Percentiles rank a stretch among this genome's conserved stretches.
Evolutionary conservation across 768 basidiomycete genomes (phyloP).

Genomic region (Mycena galopus): DNA sequence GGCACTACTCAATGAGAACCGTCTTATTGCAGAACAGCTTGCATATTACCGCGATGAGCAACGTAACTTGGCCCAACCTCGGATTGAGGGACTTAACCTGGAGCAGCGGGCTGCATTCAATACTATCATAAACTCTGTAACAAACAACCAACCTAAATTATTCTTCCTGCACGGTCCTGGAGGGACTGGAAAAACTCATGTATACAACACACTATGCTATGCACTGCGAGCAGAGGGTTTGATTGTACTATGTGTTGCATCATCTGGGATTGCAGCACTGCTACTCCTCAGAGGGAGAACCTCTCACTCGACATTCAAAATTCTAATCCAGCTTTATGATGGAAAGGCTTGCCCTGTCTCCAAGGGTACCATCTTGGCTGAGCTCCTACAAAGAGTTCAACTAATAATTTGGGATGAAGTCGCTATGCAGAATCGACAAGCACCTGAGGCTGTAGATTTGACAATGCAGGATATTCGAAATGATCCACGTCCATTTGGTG

Average conservation of each 20-base stretch:
- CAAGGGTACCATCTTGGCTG: conserved; percentile 40
- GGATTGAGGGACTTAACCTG: conserved; percentile 41
- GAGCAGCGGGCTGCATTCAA: conserved; percentile 50
- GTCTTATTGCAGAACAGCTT: conserved; percentile 3
- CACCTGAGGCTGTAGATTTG: conserved; percentile 50
- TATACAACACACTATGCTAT: conserved; percentile 44
- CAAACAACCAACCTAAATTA: conserved; percentile 24
- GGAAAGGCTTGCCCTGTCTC: conserved; percentile 43
- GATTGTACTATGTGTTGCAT: conserved; percentile 63
- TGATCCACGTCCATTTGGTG: neutral
- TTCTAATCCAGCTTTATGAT: conserved; percentile 48
- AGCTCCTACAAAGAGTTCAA: conserved; percentile 42
- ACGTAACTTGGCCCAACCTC: conserved; percentile 5
- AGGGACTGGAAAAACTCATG: conserved; percentile 15
- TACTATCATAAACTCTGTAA: conserved; percentile 44
- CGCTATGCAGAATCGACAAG: conserved; percentile 48
- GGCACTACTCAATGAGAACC: conserved; percentile 31
- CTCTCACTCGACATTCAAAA: conserved; percentile 63
- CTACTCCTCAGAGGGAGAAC: conserved; percentile 61
- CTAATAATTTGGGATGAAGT: conserved; percentile 57
- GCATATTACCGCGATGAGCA: conserved; percentile 25
- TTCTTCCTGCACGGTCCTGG: conserved; percentile 52
- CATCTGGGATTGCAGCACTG: conserved; percentile 62
- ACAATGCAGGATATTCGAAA: conserved; percentile 46
- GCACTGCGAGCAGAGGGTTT: conserved; percentile 39